phyloP scores from a whole-genome alignment of 2,329 filamentous ascomycete genomes.

The Bipolaris gigantea region DNA sequence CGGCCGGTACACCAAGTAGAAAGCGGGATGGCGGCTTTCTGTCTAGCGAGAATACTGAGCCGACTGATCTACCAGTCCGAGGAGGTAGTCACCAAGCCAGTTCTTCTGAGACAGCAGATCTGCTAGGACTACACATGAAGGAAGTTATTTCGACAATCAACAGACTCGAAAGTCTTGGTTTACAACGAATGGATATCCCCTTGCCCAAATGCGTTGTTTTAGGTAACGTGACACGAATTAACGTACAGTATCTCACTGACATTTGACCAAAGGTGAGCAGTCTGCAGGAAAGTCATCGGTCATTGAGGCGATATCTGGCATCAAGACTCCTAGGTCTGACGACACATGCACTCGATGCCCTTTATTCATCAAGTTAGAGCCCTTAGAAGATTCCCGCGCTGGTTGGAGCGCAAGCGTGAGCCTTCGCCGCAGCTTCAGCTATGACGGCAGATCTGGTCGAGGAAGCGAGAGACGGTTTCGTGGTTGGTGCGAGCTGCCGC shows the following conservation, averaged over 20 bases:
- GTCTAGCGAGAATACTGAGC: constrained; percentile 10
- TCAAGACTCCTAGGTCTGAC: constrained; percentile 69
- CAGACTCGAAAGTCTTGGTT: constrained; percentile 67
- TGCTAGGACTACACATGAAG: constrained; percentile 65
- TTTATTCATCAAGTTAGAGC: constrained; percentile 72
- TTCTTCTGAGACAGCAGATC: constrained; percentile 4
- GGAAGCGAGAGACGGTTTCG: constrained; percentile 56
- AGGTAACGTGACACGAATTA: constrained; percentile 48
- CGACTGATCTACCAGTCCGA: constrained; percentile 1
- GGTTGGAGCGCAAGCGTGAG: constrained; percentile 69
- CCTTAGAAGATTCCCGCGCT: constrained; percentile 49
- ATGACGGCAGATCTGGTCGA: constrained; percentile 46
- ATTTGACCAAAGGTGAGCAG: constrained; percentile 60
- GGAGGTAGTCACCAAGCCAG: too few species aligned
- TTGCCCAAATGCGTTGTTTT: constrained; percentile 81
- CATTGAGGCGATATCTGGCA: constrained; percentile 57
- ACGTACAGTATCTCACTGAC: neutral
- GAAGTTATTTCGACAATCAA: constrained; percentile 67
- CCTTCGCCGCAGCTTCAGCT: constrained; percentile 67
- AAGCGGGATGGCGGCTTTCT: constrained; percentile 9
- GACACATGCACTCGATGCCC: constrained; percentile 81
- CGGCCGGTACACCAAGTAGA: constrained; percentile 1
- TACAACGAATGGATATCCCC: constrained; percentile 67
- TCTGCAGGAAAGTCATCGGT: constrained; percentile 77
- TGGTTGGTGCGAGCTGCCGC: constrained; percentile 59